phyloP scores from a whole-genome alignment of 441 rosid genomes.

The Pelargonium fulgidum region DNA sequence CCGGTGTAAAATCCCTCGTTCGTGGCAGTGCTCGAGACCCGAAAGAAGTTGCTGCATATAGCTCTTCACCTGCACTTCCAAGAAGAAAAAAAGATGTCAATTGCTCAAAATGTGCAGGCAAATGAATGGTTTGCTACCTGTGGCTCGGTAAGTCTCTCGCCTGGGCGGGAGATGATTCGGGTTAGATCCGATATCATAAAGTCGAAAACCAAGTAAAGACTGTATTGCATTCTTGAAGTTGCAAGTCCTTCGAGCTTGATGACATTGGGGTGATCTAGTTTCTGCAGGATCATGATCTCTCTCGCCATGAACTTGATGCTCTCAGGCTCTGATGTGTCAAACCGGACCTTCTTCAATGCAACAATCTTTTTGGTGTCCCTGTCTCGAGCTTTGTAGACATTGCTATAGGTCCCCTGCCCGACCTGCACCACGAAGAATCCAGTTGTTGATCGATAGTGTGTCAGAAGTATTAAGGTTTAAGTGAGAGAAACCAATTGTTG shows the following conservation, averaged over 20 bases:
- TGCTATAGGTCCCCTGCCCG: slow-evolving; percentile 89
- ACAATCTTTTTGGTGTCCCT: slow-evolving; percentile 66
- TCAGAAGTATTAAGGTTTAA: no score
- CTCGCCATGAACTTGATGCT: slow-evolving; percentile 92
- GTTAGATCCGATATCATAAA: slow-evolving; percentile 90
- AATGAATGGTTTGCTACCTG: slow-evolving; percentile 41
- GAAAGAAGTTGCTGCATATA: slow-evolving; percentile 74
- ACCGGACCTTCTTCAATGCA: slow-evolving; percentile 85
- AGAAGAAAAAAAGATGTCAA: not conserved
- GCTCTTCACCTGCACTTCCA: slow-evolving; percentile 56
- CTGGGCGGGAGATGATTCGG: slow-evolving; percentile 58
- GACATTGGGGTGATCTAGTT: slow-evolving; percentile 75
- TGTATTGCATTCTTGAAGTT: slow-evolving; percentile 75
- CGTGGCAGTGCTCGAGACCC: slow-evolving; percentile 89
- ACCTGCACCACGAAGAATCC: slow-evolving; percentile 36
- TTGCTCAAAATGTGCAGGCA: not conserved
- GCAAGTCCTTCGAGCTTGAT: slow-evolving; percentile 85
- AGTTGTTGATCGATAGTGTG: no score
- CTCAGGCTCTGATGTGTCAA: slow-evolving; percentile 80
- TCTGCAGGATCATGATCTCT: slow-evolving; percentile 67
- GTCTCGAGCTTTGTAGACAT: slow-evolving; percentile 85
- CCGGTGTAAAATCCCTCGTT: slow-evolving; percentile 72
- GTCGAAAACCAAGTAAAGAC: slow-evolving; percentile 78
- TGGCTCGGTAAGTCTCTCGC: slow-evolving; percentile 63
- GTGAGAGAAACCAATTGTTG: no score